Base-by-base conservation (phyloP, 2,329 filamentous ascomycete genomes). In the Lithohypha guttulata region DNA sequence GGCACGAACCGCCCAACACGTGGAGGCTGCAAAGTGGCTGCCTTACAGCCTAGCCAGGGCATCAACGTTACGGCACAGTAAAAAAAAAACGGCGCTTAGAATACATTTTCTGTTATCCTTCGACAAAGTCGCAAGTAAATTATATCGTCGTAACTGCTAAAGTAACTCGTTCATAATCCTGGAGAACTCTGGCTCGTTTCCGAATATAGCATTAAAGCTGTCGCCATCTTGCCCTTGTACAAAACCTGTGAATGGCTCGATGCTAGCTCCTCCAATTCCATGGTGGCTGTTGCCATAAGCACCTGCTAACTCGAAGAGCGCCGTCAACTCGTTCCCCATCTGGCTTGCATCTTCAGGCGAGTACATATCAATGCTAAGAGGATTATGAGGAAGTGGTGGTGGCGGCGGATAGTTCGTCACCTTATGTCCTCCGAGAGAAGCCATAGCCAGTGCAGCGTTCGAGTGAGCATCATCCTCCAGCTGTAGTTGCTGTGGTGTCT, bases 391-490 rank as follows among this genome's bases (percentile, higher is more conserved):
- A 22, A 54, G 39, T 9, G 30, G 19, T 6, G 56, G 55, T 42
- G 69, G 75, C 15, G 74, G 53, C 0, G 70, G 63, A 42, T 73
- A 56, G 41, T 73, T 69, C 42, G 78, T 72, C 11, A 78, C 70
- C 19, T 69, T 66, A 52, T 79, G 73, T 4, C 75, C 75, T 2
- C 75, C 75, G 13, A 80, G 60, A 1, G 74, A 75, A 7, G 75
- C 75, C 76, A 80, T 79, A 6, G 75, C 75, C 4, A 79, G 71
- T 1, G 76, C 75, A 2, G 75, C 75, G 15, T 68, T 70, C 2
- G 73, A 76, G 51, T 75, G 74, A 11, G 73, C 65, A 45, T 79
- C 75, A 14, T 62, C 60, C 43, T 28, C 55, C 23, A 22, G 29
- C 32, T 17, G 11, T 18, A 15, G 22, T 9, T 19, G 31, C 23